Conservation (phyloP, 129 eudicot genomes). For the Ambrosia artemisiifolia region DNA sequence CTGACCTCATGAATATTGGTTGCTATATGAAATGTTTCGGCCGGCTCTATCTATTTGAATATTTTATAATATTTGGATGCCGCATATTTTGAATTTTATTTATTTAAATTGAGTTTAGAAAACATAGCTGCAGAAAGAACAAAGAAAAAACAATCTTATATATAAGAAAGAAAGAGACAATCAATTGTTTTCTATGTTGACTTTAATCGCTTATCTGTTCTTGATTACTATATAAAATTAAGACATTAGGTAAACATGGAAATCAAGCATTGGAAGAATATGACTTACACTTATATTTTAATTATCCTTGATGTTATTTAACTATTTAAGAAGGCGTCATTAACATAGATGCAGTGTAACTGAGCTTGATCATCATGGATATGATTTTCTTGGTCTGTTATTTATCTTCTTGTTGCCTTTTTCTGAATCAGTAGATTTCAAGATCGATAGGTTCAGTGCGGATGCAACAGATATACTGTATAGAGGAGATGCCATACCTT, state of each 20-base stretch:
- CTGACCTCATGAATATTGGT: background rate
- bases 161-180: background rate
- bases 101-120: background rate
- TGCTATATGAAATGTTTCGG: background rate
- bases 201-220: slow-evolving; percentile 21
- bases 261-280: slow-evolving; percentile 16
- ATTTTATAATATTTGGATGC: background rate
- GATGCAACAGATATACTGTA: slow-evolving; percentile 35
- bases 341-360: too few species aligned
- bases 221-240: slow-evolving; percentile 20
- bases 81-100: background rate
- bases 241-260: slow-evolving; percentile 1
- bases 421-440: slow-evolving; percentile 32
- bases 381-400: slow-evolving; percentile 12
- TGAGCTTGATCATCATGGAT: too few species aligned
- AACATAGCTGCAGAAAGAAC: background rate
- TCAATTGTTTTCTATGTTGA: slow-evolving; percentile 11
- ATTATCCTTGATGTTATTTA: too few species aligned
- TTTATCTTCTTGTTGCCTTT: slow-evolving; percentile 24
- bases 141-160: background rate
- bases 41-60: background rate
- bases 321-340: too few species aligned
- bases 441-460: slow-evolving; percentile 26
- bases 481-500: slow-evolving; percentile 41
- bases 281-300: background rate